phyloP scores from a whole-genome alignment of 2,329 filamentous ascomycete genomes.

The Claviceps maximensis region DNA sequence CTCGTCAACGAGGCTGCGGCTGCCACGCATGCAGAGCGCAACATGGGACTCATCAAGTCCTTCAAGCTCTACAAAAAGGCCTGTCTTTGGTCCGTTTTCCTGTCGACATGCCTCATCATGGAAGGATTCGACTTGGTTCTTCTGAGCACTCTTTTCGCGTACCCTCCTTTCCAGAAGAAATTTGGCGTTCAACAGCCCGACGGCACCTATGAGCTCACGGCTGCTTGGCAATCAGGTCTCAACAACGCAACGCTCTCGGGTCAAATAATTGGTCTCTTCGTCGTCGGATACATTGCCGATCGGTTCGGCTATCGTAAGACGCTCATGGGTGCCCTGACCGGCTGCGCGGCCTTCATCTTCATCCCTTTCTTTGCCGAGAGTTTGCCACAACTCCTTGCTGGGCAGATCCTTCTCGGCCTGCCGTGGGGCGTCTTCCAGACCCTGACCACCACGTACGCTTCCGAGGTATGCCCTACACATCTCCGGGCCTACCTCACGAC shows the following conservation, averaged over 20 bases:
- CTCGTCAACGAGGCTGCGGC: constrained; percentile 11
- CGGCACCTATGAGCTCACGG: constrained; percentile 31
- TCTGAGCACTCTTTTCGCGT: constrained; percentile 27
- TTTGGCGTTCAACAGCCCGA: constrained; percentile 24
- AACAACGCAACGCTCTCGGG: constrained; percentile 34
- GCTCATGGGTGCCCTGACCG: constrained; percentile 28
- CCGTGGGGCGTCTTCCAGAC: constrained; percentile 36
- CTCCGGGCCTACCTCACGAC: constrained; percentile 36
- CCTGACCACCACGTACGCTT: constrained; percentile 32
- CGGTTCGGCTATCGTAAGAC: constrained; percentile 33
- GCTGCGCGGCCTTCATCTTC: constrained; percentile 31
- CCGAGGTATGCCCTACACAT: constrained; percentile 31
- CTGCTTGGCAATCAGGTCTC: constrained; percentile 39
- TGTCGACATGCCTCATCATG: constrained; percentile 26
- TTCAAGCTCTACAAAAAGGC: constrained; percentile 27
- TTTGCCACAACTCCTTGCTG: constrained; percentile 27
- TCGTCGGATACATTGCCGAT: constrained; percentile 35
- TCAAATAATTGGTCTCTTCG: constrained; percentile 35
- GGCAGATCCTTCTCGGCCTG: constrained; percentile 33
- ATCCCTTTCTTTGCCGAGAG: constrained; percentile 33
- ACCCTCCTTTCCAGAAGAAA: constrained; percentile 23
- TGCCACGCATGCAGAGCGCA: constrained; percentile 22
- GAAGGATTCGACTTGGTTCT: constrained; percentile 28
- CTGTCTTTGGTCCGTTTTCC: constrained; percentile 23
- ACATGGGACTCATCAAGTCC: constrained; percentile 19